A percentile compares a stretch with the other conserved stretches of the same genome.
Conservation (phyloP, 108 stramenopile genomes). For the Pelagomonas calceolata region DNA sequence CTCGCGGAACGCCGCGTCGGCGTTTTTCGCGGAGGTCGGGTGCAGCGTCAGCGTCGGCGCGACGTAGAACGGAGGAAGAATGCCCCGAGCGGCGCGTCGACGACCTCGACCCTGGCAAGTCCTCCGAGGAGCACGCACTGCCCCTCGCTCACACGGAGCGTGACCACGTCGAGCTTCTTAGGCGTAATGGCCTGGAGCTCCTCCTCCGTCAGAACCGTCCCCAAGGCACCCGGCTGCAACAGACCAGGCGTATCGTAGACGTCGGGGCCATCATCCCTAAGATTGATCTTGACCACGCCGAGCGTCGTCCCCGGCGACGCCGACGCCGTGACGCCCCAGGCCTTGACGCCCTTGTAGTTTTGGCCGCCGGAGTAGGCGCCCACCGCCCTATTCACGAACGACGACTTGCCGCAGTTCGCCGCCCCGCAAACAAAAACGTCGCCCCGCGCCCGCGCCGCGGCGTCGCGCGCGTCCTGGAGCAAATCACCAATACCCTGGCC, state of each 20-base stretch:
- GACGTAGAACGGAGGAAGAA: constrained; percentile 86
- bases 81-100: constrained; percentile 20
- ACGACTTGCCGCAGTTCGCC: constrained; percentile 1
- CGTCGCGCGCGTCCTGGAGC: not conserved
- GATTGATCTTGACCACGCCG: not conserved
- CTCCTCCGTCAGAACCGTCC: too few species aligned
- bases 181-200: too few species aligned
- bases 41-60: constrained; percentile 89
- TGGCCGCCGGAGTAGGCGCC: not conserved
- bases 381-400: not conserved
- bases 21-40: constrained; percentile 7
- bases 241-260: not conserved
- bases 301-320: constrained; percentile 4
- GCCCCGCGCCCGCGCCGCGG: not conserved
- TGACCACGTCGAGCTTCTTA: too few species aligned
- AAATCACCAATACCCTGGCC: not conserved
- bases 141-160: not conserved
- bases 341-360: not conserved
- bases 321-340: constrained; percentile 1
- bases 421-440: constrained; percentile 2
- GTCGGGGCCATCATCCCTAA: not conserved
- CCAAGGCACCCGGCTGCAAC: too few species aligned
- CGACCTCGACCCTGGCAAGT: not conserved
- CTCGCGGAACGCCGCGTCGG: constrained; percentile 54
- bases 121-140: not conserved